A percentile compares a stretch with the other conserved stretches of the same genome.
Evolutionary conservation across 2,329 filamentous ascomycete genomes (phyloP).

Genomic region (Cercospora sojina): DNA sequence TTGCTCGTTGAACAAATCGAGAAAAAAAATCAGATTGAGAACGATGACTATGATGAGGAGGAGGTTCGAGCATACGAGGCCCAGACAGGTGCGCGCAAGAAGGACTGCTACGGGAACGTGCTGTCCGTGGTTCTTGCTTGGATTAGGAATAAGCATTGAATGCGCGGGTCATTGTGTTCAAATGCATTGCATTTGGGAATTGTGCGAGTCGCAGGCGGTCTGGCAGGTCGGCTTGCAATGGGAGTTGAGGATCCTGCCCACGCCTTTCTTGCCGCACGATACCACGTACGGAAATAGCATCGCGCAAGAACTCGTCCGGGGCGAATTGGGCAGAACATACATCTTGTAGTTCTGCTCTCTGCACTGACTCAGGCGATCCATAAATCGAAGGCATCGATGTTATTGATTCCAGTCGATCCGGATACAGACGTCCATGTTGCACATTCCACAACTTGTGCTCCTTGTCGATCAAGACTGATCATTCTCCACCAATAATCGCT

Average conservation of each 20-base stretch:
- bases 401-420: too few relatives aligned
- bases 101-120: conserved; percentile 24
- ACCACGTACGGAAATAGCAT: too few relatives aligned
- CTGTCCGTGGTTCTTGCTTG: conserved; percentile 18
- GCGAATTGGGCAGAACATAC: too few relatives aligned
- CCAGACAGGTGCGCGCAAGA: conserved; percentile 17
- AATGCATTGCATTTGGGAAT: background rate
- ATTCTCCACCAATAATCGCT: background rate
- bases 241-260: too few relatives aligned
- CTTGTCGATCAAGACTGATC: background rate
- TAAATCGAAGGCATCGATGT: too few relatives aligned
- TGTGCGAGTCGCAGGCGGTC: background rate
- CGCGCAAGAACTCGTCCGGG: too few relatives aligned
- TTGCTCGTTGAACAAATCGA: conserved; percentile 2
- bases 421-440: too few relatives aligned
- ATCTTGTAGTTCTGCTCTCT: too few relatives aligned
- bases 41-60: conserved; percentile 12
- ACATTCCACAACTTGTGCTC: background rate
- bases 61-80: conserved; percentile 15
- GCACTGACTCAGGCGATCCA: too few relatives aligned
- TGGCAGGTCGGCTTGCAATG: background rate
- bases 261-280: too few relatives aligned
- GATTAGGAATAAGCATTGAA: background rate
- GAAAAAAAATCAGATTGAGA: conserved; percentile 10
- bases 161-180: background rate